A percentile compares a stretch with the other conserved stretches of the same genome.
Evolutionary conservation across 2,329 filamentous ascomycete species (phyloP).

Genomic region (Paecilomyces fulvus): DNA sequence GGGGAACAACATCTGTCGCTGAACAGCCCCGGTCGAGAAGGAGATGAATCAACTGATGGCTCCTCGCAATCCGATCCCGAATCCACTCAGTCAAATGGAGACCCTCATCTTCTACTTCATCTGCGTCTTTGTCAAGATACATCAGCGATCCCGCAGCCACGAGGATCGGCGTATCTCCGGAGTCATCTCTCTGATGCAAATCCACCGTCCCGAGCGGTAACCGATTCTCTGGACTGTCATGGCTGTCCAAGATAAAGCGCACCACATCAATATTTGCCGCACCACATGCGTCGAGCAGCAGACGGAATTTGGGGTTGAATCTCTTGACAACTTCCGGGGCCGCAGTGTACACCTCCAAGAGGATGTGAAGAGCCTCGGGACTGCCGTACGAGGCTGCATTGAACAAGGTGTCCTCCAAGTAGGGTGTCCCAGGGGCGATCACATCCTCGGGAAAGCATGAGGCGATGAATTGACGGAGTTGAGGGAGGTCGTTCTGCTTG

Average conservation of each 20-base stretch:
- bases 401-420: not conserved
- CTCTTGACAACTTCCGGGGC: not conserved
- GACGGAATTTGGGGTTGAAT: too few species aligned
- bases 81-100: too few species aligned
- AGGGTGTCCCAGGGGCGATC: conserved; percentile 3
- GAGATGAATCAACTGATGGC: not conserved
- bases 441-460: not conserved
- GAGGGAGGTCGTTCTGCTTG: conserved; percentile 1
- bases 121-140: too few species aligned
- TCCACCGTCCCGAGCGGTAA: conserved; percentile 4
- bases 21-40: conserved; percentile 1
- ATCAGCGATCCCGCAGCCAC: not conserved
- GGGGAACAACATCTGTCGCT: not conserved
- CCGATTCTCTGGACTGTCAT: conserved; percentile 1
- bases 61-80: too few species aligned
- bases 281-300: too few species aligned
- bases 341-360: conserved; percentile 8
- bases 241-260: not conserved
- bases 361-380: conserved; percentile 8
- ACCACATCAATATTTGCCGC: too few species aligned
- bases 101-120: too few species aligned
- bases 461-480: not conserved
- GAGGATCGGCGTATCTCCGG: not conserved
- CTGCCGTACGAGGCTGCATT: conserved; percentile 8
- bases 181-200: conserved; percentile 1